Conservation (phyloP, 1,284 basidiomycete genomes). For the Sanghuangporus sanghuang region DNA sequence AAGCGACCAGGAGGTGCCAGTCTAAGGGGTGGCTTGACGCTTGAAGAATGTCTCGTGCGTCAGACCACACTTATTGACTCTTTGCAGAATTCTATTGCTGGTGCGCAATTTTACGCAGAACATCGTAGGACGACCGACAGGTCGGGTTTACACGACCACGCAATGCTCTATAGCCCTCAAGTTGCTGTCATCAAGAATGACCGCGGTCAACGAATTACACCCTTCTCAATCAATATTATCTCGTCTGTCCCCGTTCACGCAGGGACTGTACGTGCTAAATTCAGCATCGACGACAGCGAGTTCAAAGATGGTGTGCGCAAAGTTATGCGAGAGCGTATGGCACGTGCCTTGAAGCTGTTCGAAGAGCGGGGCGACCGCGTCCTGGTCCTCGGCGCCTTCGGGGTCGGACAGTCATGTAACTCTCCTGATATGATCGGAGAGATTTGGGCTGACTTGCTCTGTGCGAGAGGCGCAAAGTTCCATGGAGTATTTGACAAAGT, state of each 20-base stretch:
- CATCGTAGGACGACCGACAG: conserved; percentile 14
- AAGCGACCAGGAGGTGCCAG: conserved; percentile 16
- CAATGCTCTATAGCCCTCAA: conserved; percentile 15
- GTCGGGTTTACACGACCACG: conserved; percentile 17
- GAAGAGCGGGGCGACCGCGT: conserved; percentile 38
- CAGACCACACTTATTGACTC: conserved; percentile 18
- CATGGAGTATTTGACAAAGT: conserved; percentile 39
- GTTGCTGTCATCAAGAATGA: conserved; percentile 17
- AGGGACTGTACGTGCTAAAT: conserved; percentile 36
- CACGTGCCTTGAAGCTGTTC: conserved; percentile 40
- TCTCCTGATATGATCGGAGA: conserved; percentile 36
- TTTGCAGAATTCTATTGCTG: conserved; percentile 15
- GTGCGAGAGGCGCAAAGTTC: conserved; percentile 29
- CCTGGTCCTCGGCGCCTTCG: conserved; percentile 45
- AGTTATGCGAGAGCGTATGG: conserved; percentile 36
- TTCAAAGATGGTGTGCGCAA: conserved; percentile 36
- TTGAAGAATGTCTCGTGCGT: conserved; percentile 17
- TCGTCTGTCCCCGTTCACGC: conserved; percentile 43
- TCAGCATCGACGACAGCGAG: conserved; percentile 31
- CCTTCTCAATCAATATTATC: conserved; percentile 40
- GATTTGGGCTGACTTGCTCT: conserved; percentile 42
- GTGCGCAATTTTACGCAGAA: conserved; percentile 14
- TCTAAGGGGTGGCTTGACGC: conserved; percentile 11
- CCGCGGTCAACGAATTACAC: conserved; percentile 26
- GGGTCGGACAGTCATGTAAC: conserved; percentile 37